phyloP scores from a whole-genome alignment of 441 rosid genomes.

The Euphorbia schlechtendalii region DNA sequence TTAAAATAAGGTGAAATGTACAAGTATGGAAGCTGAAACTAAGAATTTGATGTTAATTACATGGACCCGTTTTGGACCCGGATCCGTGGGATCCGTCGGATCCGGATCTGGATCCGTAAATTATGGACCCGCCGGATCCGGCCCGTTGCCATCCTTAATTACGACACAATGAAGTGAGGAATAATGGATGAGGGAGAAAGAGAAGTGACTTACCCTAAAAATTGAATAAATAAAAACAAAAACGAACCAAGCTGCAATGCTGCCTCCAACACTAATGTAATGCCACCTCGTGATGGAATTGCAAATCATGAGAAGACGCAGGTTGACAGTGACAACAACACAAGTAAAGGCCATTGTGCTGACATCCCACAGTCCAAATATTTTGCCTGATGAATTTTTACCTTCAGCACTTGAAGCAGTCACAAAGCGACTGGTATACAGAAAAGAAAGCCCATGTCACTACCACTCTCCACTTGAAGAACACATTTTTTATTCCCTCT shows the following conservation, averaged over 20 bases:
- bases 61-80: too few relatives aligned
- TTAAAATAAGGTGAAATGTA: too few relatives aligned
- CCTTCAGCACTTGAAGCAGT: conserved; percentile 51
- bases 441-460: conserved; percentile 88
- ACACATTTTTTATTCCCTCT: conserved; percentile 84
- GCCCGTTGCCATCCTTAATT: too few relatives aligned
- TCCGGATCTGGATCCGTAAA: too few relatives aligned
- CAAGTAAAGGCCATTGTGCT: conserved; percentile 98
- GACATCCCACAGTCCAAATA: conserved; percentile 93
- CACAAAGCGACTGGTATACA: conserved; percentile 84
- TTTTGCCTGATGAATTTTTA: conserved; percentile 73
- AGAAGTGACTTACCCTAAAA: conserved; percentile 52
- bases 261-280: conserved; percentile 84
- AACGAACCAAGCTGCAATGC: conserved; percentile 85
- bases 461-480: conserved; percentile 89
- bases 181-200: conserved; percentile 8
- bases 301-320: conserved; percentile 95
- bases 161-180: too few relatives aligned
- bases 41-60: too few relatives aligned
- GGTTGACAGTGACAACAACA: conserved; percentile 86
- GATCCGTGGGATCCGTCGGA: too few relatives aligned
- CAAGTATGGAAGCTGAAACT: too few relatives aligned
- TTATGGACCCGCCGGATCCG: too few relatives aligned
- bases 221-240: conserved; percentile 73
- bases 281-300: conserved; percentile 95